A percentile compares a stretch with the other conserved stretches of the same genome.
These are phyloP conservation scores for Fusarium sp. DNA, from an alignment of 2,329 filamentous ascomycete species.

Conservation along the genomic window DNA sequence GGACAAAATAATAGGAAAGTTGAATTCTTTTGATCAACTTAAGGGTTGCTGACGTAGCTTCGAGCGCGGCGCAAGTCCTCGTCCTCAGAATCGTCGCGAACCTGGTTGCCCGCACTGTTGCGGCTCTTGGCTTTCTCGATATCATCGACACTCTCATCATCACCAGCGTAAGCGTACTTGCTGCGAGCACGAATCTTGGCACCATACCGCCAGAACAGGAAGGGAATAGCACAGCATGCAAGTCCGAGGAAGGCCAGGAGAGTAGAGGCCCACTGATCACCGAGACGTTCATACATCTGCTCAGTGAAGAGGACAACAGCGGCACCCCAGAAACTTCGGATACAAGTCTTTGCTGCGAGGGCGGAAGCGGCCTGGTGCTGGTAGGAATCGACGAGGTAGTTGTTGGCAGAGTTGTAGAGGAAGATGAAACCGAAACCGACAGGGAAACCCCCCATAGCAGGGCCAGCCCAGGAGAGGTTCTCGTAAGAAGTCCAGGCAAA, in stretches of 20 bases:
- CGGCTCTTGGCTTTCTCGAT: slow-evolving; percentile 52
- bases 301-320: slow-evolving; percentile 80
- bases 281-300: slow-evolving; percentile 81
- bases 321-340: slow-evolving; percentile 85
- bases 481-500: slow-evolving; percentile 74
- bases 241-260: slow-evolving; percentile 79
- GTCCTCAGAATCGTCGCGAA: slow-evolving; percentile 50
- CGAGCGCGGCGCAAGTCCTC: slow-evolving; percentile 57
- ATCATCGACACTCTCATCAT: slow-evolving; percentile 56
- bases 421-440: slow-evolving; percentile 87
- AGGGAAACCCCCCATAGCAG: slow-evolving; percentile 75
- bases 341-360: slow-evolving; percentile 82
- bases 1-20: background rate
- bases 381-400: slow-evolving; percentile 75
- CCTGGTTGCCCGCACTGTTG: slow-evolving; percentile 34
- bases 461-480: slow-evolving; percentile 75
- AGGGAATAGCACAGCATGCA: slow-evolving; percentile 85
- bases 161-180: slow-evolving; percentile 78
- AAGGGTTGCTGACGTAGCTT: slow-evolving; percentile 62
- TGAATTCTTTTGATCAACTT: slow-evolving; percentile 4
- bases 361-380: slow-evolving; percentile 82
- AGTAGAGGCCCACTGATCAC: slow-evolving; percentile 79
- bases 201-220: slow-evolving; percentile 82
- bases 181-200: slow-evolving; percentile 74
- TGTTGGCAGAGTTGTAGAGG: slow-evolving; percentile 82